A percentile compares a stretch with the other conserved stretches of the same genome.
phyloP scores from a whole-genome alignment of 176 grass and related monocot species.

The Bolboschoenus planiculmis region DNA sequence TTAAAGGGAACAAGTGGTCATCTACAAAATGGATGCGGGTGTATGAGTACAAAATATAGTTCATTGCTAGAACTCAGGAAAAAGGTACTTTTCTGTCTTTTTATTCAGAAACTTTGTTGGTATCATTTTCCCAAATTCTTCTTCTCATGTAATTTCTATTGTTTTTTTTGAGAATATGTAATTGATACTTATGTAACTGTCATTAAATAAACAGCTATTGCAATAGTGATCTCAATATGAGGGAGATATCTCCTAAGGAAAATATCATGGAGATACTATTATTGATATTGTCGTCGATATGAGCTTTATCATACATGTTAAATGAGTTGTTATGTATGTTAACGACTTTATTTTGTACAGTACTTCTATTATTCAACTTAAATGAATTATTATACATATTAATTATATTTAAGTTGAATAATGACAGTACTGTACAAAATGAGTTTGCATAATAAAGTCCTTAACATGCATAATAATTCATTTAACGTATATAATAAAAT shows the following conservation, averaged over 20 bases:
- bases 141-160: background rate
- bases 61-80: background rate
- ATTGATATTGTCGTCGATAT: no score
- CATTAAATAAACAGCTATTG: background rate
- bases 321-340: no score
- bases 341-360: no score
- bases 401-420: no score
- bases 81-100: background rate
- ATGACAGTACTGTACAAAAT: no score
- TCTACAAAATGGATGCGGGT: constrained; percentile 92
- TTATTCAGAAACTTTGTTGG: background rate
- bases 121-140: background rate
- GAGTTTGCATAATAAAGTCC: no score
- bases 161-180: background rate
- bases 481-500: no score
- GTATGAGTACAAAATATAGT: constrained; percentile 71
- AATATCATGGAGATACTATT: no score
- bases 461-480: no score
- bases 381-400: no score
- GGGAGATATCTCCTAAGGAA: background rate
- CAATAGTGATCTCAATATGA: background rate
- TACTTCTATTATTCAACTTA: no score
- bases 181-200: background rate
- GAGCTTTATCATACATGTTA: no score
- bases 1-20: constrained; percentile 94